These are phyloP conservation scores for Candida sp. DNA, from an alignment of 1,139 yeast genomes.

Conservation along the genomic window DNA sequence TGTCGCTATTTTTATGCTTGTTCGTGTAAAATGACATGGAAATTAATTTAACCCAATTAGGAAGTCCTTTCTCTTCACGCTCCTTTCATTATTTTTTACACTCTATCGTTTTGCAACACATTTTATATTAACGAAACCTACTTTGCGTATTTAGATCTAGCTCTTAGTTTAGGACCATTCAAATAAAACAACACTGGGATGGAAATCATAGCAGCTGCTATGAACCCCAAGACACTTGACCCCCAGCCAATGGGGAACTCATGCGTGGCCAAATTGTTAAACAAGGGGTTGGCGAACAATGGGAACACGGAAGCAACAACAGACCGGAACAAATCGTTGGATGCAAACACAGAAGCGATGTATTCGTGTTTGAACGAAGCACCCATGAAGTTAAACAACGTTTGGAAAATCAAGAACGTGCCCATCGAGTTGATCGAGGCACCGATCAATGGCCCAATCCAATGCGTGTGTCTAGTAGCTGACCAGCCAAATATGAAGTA, in stretches of 20 bases:
- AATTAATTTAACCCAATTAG: constrained; percentile 6
- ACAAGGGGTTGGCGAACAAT: constrained; percentile 47
- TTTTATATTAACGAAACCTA: constrained; percentile 5
- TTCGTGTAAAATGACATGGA: neutral
- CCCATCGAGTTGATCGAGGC: constrained; percentile 29
- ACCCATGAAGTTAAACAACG: constrained; percentile 55
- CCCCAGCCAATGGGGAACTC: constrained; percentile 68
- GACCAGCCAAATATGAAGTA: constrained; percentile 40
- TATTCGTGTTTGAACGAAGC: constrained; percentile 53
- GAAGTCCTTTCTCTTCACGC: neutral
- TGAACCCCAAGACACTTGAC: constrained; percentile 55
- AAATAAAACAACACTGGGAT: constrained; percentile 57
- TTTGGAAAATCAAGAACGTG: constrained; percentile 34
- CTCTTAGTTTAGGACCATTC: constrained; percentile 35
- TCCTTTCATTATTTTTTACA: neutral
- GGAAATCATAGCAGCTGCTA: constrained; percentile 61
- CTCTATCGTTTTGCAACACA: neutral
- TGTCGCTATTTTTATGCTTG: constrained; percentile 1
- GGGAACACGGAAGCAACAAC: constrained; percentile 35
- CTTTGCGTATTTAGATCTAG: constrained; percentile 51
- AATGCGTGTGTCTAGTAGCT: constrained; percentile 27
- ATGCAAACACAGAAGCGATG: constrained; percentile 36
- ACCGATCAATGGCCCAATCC: constrained; percentile 38
- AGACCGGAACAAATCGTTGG: constrained; percentile 31
- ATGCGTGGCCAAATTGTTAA: constrained; percentile 33